Conservation (phyloP, 1,284 basidiomycete species). For the Paramarasmius palmivorus region DNA sequence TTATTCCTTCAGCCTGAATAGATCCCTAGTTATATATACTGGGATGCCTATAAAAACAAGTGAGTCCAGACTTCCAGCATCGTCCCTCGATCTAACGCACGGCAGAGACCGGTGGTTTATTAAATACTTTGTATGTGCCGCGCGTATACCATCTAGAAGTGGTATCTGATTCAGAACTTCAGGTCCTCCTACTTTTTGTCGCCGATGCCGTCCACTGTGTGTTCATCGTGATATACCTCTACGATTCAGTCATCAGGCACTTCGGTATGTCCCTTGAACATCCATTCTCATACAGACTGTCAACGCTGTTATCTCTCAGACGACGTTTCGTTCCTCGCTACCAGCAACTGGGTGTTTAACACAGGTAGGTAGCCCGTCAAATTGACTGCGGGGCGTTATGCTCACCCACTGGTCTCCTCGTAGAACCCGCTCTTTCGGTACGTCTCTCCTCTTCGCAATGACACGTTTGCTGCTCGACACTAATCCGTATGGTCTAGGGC, state of each 20-base stretch:
- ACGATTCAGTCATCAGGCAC: conserved; percentile 10
- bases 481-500: conserved; percentile 6
- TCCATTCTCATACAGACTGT: not conserved
- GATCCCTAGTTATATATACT: conserved; percentile 8
- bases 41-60: conserved; percentile 6
- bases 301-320: not conserved
- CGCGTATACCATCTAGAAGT: too few relatives aligned
- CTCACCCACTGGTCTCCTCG: not conserved
- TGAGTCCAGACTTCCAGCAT: not conserved
- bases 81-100: too few relatives aligned
- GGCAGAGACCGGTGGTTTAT: too few relatives aligned
- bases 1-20: too few relatives aligned
- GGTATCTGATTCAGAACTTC: too few relatives aligned
- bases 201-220: too few relatives aligned
- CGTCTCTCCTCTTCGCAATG: not conserved
- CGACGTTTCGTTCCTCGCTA: conserved; percentile 1
- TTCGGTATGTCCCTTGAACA: conserved; percentile 5
- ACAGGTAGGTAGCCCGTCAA: too few relatives aligned
- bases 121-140: too few relatives aligned
- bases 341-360: not conserved
- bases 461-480: too few relatives aligned
- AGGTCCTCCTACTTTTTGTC: too few relatives aligned
- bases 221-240: not conserved
- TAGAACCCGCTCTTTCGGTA: conserved; percentile 7
- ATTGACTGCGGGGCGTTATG: too few relatives aligned